Evolutionary conservation across 1,139 yeast genomes (phyloP), one percentile per base, ranked within the genome.

Genomic region (Pichia sp.): DNA sequence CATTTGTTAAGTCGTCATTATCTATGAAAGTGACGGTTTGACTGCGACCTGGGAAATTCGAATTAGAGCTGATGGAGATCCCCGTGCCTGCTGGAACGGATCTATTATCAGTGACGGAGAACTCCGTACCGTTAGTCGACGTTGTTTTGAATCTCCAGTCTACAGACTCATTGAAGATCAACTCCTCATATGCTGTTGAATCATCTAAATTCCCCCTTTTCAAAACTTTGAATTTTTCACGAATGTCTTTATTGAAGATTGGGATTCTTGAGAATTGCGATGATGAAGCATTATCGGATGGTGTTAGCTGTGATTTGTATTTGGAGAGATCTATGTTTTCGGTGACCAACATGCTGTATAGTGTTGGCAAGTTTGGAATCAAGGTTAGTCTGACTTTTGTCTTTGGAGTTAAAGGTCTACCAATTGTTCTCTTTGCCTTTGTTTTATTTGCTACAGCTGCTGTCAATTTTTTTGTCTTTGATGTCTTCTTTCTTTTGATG

Each of bases 321-420:
- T 58, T 42, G 58, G 51, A 28, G 6, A 40, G 4, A 30, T 45
- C 47, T 15, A 30, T 35, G 7, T 67, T 62, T 47, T 67, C 69
- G 5, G 74, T 75, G 7, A 75, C 74, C 34, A 78, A 59, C 20
- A 71, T 66, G 40, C 73, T 70, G 59, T 76, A 77, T 24, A 78
- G 61, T 3, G 69, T 60, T 8, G 71, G 61, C 41, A 78, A 58
- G 30, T 73, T 70, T 6, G 77, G 73, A 2, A 75, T 75, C 37
- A 73, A 53, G 0, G 81, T 71, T 19, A 78, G 60, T 45, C 77
- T 69, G 10, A 78, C 73, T 52, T 73, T 67, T 12, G 80, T 69
- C 15, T 77, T 79, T 1, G 81, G 79, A 43, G 78, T 79, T 27
- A 78, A 62, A 6, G 80, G 77, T 50, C 77, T 72, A 4, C 78